Conservation (phyloP, 495 filamentous ascomycete species). For the Aspergillus avenaceus region DNA sequence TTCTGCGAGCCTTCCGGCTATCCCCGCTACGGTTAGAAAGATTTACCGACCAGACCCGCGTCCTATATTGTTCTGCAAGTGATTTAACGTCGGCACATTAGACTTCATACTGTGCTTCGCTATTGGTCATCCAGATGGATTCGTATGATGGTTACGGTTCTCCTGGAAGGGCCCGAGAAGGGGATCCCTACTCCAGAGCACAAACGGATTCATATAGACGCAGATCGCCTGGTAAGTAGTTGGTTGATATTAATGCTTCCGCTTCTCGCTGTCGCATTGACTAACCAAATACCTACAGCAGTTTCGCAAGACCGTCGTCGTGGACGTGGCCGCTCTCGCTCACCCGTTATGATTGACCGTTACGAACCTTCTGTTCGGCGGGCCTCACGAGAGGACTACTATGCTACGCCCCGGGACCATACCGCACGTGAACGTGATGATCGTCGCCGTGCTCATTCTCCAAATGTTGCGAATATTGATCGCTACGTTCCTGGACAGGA, state of each 20-base stretch:
- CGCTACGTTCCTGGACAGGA: constrained; percentile 92
- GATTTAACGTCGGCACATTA: neutral
- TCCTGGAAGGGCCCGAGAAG: constrained; percentile 38
- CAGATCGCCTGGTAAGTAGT: constrained; percentile 47
- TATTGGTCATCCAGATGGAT: constrained; percentile 31
- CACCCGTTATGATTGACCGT: constrained; percentile 64
- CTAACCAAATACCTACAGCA: constrained; percentile 11
- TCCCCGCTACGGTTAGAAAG: constrained; percentile 2
- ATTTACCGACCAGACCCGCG: neutral
- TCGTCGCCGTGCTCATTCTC: constrained; percentile 60
- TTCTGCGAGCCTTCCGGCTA: neutral
- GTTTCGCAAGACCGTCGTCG: constrained; percentile 48
- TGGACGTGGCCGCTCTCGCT: constrained; percentile 61
- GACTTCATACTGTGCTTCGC: neutral
- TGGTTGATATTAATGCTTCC: constrained; percentile 6
- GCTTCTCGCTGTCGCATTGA: neutral
- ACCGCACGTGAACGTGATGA: constrained; percentile 62
- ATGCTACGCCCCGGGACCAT: constrained; percentile 59
- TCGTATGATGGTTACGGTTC: constrained; percentile 40
- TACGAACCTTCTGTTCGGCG: constrained; percentile 64
- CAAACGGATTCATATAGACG: constrained; percentile 43
- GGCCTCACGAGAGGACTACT: constrained; percentile 44
- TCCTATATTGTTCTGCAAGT: neutral
- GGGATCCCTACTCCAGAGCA: constrained; percentile 29
- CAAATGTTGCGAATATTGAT: constrained; percentile 75